A percentile compares a stretch with the other conserved stretches of the same genome.
These are phyloP conservation scores for Coemansia sp. DNA, from an alignment of 192 early-diverging fungal species.

Conservation along the genomic window DNA sequence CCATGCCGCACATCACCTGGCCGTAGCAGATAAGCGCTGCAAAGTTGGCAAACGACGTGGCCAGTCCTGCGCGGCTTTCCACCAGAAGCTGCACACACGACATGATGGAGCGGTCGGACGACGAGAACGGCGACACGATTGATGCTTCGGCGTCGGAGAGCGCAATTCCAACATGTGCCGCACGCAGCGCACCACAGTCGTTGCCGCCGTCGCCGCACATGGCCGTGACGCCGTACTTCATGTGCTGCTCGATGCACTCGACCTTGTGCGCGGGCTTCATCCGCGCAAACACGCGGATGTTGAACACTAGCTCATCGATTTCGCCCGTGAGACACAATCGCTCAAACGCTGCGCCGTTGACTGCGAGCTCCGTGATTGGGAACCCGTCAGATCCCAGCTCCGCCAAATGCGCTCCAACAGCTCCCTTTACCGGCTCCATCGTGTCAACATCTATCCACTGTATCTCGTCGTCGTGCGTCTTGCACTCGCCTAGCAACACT, in stretches of 20 bases:
- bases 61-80: constrained; percentile 63
- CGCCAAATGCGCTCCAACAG: constrained; percentile 12
- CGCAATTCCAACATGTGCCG: constrained; percentile 78
- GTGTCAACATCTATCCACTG: constrained; percentile 64
- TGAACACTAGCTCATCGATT: constrained; percentile 59
- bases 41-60: constrained; percentile 66
- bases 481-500: constrained; percentile 57
- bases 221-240: constrained; percentile 71
- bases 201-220: constrained; percentile 91
- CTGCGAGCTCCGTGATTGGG: constrained; percentile 63
- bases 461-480: constrained; percentile 27
- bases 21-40: constrained; percentile 65
- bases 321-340: constrained; percentile 48
- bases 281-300: constrained; percentile 75
- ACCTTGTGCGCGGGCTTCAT: constrained; percentile 80
- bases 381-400: constrained; percentile 24
- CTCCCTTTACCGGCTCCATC: constrained; percentile 38
- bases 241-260: constrained; percentile 69
- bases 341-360: constrained; percentile 71
- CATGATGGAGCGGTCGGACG: constrained; percentile 61
- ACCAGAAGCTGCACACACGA: constrained; percentile 61
- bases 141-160: constrained; percentile 78
- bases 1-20: constrained; percentile 53
- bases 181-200: constrained; percentile 78
- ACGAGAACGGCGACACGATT: constrained; percentile 80